Percentiles rank a stretch among this genome's conserved stretches.
Conservation (phyloP, 306 rosid genomes). For the Canavalia ensiformis region DNA sequence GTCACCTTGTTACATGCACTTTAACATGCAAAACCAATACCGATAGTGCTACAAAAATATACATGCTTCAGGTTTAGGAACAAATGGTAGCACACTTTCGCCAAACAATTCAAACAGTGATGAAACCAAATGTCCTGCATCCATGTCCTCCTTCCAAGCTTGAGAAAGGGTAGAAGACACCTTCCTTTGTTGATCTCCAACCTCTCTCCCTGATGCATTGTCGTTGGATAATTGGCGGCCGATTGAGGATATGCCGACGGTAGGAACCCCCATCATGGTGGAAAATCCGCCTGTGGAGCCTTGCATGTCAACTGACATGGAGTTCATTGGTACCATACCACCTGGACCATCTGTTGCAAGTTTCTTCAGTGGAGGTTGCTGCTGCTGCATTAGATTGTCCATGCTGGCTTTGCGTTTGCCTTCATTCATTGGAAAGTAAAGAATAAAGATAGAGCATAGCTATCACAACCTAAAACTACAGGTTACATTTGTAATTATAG, state of each 20-base stretch:
- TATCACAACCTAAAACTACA: conserved; percentile 1
- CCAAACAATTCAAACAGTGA: conserved; percentile 76
- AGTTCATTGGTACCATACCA: conserved; percentile 75
- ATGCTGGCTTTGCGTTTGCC: conserved; percentile 86
- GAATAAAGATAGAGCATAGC: conserved; percentile 5
- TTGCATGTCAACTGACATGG: conserved; percentile 79
- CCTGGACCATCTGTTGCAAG: conserved; percentile 67
- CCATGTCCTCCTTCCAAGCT: conserved; percentile 91
- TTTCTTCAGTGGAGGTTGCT: conserved; percentile 79
- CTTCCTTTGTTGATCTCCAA: conserved; percentile 57
- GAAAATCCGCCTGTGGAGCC: conserved; percentile 68
- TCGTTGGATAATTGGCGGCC: conserved; percentile 62
- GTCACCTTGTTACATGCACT: conserved; percentile 24
- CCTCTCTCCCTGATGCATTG: conserved; percentile 55
- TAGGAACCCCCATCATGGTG: conserved; percentile 57
- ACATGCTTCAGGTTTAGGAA: conserved; percentile 71
- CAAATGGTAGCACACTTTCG: conserved; percentile 66
- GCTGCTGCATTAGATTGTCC: conserved; percentile 78
- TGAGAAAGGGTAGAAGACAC: conserved; percentile 69
- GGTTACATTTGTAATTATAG: conserved; percentile 8
- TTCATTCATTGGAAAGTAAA: conserved; percentile 43
- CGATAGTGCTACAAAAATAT: conserved; percentile 68
- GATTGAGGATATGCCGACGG: conserved; percentile 46
- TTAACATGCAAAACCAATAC: conserved; percentile 37
- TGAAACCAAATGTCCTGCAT: conserved; percentile 72